Percentiles rank a stretch among this genome's conserved stretches.
phyloP scores from a whole-genome alignment of 352 stramenopile species.

The Pythium scleroteichum region DNA sequence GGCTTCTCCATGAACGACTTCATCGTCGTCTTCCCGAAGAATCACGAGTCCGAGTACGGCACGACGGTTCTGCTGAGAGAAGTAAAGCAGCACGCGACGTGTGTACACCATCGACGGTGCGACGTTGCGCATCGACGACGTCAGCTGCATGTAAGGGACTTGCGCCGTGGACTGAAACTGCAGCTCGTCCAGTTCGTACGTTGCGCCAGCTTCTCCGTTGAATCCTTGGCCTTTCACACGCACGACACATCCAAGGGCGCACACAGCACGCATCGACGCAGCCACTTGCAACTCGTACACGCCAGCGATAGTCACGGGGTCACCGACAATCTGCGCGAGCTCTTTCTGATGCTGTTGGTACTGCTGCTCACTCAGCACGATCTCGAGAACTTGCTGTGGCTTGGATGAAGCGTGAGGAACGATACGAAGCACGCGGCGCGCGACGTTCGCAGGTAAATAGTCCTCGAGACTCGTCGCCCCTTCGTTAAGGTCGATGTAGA shows the following conservation, averaged over 20 bases:
- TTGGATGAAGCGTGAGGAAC: constrained; percentile 56
- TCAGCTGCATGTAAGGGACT: constrained; percentile 60
- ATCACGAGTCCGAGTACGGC: constrained; percentile 57
- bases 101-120: constrained; percentile 17
- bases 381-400: constrained; percentile 59
- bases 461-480: constrained; percentile 31
- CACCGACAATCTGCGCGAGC: constrained; percentile 77
- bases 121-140: constrained; percentile 15
- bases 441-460: constrained; percentile 28
- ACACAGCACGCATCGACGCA: constrained; percentile 87
- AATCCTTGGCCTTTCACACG: constrained; percentile 39
- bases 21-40: constrained; percentile 40
- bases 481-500: constrained; percentile 69
- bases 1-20: constrained; percentile 37
- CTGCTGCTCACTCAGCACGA: constrained; percentile 69
- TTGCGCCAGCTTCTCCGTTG: constrained; percentile 17
- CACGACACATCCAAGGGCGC: constrained; percentile 90
- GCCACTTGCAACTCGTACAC: constrained; percentile 95
- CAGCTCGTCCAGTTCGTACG: constrained; percentile 71
- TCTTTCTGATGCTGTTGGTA: constrained; percentile 77
- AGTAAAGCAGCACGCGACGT: constrained; percentile 67
- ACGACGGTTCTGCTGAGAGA: constrained; percentile 67
- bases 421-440: constrained; percentile 56
- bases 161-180: constrained; percentile 73
- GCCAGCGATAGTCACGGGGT: constrained; percentile 69